Evolutionary conservation across 1,139 yeast species (phyloP).

Genomic region (Eremothecium cymbalariae): DNA sequence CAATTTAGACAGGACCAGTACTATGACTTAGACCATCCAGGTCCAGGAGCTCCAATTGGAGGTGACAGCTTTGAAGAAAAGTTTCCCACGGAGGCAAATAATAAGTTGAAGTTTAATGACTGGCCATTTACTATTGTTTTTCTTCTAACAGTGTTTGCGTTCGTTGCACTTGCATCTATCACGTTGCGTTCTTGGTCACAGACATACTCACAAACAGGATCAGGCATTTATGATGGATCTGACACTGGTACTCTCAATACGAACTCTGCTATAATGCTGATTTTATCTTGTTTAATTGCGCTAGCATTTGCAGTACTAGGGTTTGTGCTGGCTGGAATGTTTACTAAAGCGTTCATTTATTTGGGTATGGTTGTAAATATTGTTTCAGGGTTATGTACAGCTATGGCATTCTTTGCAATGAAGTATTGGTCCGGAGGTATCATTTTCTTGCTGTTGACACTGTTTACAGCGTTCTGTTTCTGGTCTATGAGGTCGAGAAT

Average conservation of each 20-base stretch:
- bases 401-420: constrained; percentile 58
- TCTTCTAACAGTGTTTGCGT: constrained; percentile 54
- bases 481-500: constrained; percentile 67
- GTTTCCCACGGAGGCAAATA: constrained; percentile 33
- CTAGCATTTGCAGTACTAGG: constrained; percentile 51
- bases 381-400: constrained; percentile 63
- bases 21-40: constrained; percentile 29
- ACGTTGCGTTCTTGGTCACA: constrained; percentile 55
- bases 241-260: constrained; percentile 59
- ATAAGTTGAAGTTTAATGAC: constrained; percentile 64
- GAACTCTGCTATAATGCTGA: constrained; percentile 63
- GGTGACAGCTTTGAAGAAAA: constrained; percentile 46
- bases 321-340: constrained; percentile 51
- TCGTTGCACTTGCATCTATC: constrained; percentile 62
- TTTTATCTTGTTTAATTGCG: constrained; percentile 56
- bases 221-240: constrained; percentile 50
- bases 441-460: constrained; percentile 58
- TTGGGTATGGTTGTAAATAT: constrained; percentile 63
- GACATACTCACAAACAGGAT: constrained; percentile 51
- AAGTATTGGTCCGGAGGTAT: constrained; percentile 72
- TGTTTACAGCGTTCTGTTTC: constrained; percentile 60
- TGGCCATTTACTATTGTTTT: constrained; percentile 64
- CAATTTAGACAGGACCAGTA: constrained; percentile 28
- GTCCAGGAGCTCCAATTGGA: constrained; percentile 45
- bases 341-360: constrained; percentile 61